phyloP scores from a whole-genome alignment of 805 yeast species.

The Candida cerambycidarum region DNA sequence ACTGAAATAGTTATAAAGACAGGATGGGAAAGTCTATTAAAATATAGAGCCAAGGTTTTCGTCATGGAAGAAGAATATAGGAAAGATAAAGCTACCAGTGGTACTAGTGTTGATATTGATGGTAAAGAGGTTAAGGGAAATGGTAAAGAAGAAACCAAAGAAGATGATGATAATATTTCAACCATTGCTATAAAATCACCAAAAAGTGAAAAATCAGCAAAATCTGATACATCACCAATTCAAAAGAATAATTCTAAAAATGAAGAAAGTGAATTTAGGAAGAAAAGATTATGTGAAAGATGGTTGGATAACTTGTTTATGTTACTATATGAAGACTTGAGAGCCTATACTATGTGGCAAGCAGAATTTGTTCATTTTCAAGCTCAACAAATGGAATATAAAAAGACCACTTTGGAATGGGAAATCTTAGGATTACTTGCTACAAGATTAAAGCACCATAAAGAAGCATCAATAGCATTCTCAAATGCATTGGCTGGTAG shows the following conservation, averaged over 20 bases:
- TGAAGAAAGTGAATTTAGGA: constrained; percentile 49
- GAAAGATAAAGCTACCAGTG: constrained; percentile 29
- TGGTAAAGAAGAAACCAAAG: neutral
- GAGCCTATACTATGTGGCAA: constrained; percentile 89
- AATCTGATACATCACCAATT: constrained; percentile 31
- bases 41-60: constrained; percentile 46
- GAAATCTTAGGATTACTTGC: constrained; percentile 88
- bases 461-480: constrained; percentile 87
- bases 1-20: constrained; percentile 45
- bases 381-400: constrained; percentile 79
- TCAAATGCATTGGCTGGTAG: constrained; percentile 66
- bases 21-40: constrained; percentile 47
- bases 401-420: constrained; percentile 85
- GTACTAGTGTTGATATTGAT: constrained; percentile 13
- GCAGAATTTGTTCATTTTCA: constrained; percentile 87
- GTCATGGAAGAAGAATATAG: constrained; percentile 51
- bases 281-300: constrained; percentile 67
- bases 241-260: constrained; percentile 30
- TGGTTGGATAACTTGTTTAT: constrained; percentile 73
- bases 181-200: neutral
- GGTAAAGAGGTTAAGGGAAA: neutral
- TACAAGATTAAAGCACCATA: constrained; percentile 76
- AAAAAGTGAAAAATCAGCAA: neutral
- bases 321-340: constrained; percentile 69
- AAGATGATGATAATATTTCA: constrained; percentile 11